A percentile compares a stretch with the other conserved stretches of the same genome.
These are phyloP conservation scores for Eucalyptus cloeziana DNA, from an alignment of 345 rosid species.

Conservation along the genomic window DNA sequence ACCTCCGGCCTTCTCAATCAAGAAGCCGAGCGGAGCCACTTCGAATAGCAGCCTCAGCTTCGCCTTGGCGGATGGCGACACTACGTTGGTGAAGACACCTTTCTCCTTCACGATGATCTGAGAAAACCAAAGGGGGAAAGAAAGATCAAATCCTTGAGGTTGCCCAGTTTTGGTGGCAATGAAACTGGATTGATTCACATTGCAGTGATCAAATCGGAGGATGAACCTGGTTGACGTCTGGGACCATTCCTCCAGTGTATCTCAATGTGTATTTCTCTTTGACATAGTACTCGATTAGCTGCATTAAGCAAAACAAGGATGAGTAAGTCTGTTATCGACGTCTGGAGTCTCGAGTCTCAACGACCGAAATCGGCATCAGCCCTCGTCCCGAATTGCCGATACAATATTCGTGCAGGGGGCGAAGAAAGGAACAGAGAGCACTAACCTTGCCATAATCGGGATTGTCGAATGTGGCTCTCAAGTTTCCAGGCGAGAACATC, in stretches of 20 bases:
- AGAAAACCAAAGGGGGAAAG: not conserved
- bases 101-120: conserved; percentile 96
- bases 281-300: conserved; percentile 83
- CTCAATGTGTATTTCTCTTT: conserved; percentile 90
- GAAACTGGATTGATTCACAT: not conserved
- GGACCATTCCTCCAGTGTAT: conserved; percentile 99
- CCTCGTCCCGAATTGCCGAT: not conserved
- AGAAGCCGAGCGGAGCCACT: conserved; percentile 79
- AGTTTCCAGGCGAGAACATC: conserved; percentile 92
- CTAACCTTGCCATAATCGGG: conserved; percentile 50
- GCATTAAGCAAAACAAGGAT: not conserved
- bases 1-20: conserved; percentile 88
- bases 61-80: conserved; percentile 81
- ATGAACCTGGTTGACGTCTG: conserved; percentile 83
- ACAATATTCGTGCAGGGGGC: not conserved
- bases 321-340: not conserved
- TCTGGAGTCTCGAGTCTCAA: not conserved
- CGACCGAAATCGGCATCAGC: not conserved
- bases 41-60: conserved; percentile 88
- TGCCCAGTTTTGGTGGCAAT: not conserved
- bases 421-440: not conserved
- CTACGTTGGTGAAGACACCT: conserved; percentile 88
- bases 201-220: not conserved
- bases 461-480: conserved; percentile 91
- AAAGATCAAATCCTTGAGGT: not conserved